Percentiles rank a stretch among this genome's conserved stretches.
Conservation (phyloP, 306 rosid genomes). For the Casuarina glauca region DNA sequence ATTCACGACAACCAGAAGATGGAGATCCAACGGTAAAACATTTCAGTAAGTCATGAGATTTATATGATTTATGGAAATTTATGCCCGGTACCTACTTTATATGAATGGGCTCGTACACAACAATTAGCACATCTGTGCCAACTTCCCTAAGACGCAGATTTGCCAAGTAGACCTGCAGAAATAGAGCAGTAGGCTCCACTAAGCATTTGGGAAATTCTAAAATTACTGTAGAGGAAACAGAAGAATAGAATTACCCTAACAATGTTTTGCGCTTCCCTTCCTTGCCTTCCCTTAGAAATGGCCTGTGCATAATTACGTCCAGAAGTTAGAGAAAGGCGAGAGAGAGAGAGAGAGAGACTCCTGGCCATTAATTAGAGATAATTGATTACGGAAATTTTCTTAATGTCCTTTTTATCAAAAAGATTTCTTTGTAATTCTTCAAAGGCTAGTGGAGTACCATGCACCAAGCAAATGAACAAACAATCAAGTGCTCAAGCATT, state of each 20-base stretch:
- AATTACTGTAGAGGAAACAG: not conserved
- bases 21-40: not conserved
- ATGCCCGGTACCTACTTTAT: slow-evolving; percentile 63
- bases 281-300: slow-evolving; percentile 87
- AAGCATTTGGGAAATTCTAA: slow-evolving; percentile 17
- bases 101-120: slow-evolving; percentile 83
- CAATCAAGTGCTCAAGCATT: slow-evolving; percentile 2
- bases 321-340: not conserved
- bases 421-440: not conserved
- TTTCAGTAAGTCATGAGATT: not conserved
- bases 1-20: not conserved
- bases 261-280: slow-evolving; percentile 94
- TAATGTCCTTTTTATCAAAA: not conserved
- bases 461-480: slow-evolving; percentile 5
- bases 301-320: slow-evolving; percentile 42
- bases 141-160: slow-evolving; percentile 84
- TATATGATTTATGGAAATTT: slow-evolving; percentile 10
- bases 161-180: slow-evolving; percentile 77
- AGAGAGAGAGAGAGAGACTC: not conserved
- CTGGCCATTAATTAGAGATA: not conserved
- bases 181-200: slow-evolving; percentile 9
- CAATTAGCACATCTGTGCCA: slow-evolving; percentile 68
- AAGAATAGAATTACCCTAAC: slow-evolving; percentile 59
- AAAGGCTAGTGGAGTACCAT: slow-evolving; percentile 5
- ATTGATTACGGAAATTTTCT: not conserved